Conservation (phyloP, 164 flowering plant species). For the Tetracentron sinense region DNA sequence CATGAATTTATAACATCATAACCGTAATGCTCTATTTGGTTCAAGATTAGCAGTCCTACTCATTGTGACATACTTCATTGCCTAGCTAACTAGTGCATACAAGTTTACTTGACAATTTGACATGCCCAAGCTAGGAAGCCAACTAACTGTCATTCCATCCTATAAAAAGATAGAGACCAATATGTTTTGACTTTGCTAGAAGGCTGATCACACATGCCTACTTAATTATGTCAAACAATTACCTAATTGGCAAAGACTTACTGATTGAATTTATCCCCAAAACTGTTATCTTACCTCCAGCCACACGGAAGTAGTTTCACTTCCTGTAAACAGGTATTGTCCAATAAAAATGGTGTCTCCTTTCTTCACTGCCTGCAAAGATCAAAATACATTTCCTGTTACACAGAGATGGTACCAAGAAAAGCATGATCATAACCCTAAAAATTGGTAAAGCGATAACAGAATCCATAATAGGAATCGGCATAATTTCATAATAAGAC, state of each 20-base stretch:
- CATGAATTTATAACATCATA: conserved; percentile 1
- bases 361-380: conserved; percentile 54
- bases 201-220: not conserved
- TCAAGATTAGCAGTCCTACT: conserved; percentile 4
- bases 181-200: not conserved
- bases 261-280: too few relatives aligned
- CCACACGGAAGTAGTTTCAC: conserved; percentile 99
- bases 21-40: not conserved
- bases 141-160: not conserved
- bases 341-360: conserved; percentile 95
- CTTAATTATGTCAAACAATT: not conserved
- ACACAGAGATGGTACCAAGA: too few relatives aligned
- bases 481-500: too few relatives aligned
- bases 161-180: not conserved
- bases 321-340: conserved; percentile 93
- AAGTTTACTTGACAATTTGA: not conserved
- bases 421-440: too few relatives aligned
- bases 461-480: too few relatives aligned
- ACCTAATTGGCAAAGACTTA: too few relatives aligned
- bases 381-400: too few relatives aligned
- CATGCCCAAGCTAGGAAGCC: not conserved
- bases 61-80: not conserved
- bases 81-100: not conserved
- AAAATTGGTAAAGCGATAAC: too few relatives aligned
- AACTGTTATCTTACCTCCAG: conserved; percentile 74